phyloP scores from a whole-genome alignment of 495 filamentous ascomycete species.

The Sporormia fimetaria region DNA sequence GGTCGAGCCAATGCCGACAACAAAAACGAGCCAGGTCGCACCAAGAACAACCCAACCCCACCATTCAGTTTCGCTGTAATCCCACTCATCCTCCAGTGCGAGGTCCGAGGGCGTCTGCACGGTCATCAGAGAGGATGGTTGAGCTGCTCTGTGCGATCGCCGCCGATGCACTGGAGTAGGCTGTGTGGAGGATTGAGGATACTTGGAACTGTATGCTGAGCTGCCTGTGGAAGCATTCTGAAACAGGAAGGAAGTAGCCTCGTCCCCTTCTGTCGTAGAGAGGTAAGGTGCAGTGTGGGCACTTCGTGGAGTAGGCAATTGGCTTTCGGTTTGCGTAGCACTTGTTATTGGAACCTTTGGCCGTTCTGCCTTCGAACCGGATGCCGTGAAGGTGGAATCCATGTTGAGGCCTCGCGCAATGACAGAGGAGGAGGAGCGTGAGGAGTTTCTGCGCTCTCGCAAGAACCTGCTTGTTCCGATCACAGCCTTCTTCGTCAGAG shows the following conservation, averaged over 20 bases:
- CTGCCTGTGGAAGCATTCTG: constrained; percentile 13
- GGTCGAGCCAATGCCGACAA: constrained; percentile 89
- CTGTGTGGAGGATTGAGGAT: constrained; percentile 17
- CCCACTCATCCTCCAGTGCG: constrained; percentile 50
- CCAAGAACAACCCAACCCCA: constrained; percentile 91
- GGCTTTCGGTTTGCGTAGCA: no score
- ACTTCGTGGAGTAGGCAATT: constrained; percentile 23
- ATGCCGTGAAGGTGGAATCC: no score
- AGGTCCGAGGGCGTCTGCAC: constrained; percentile 36
- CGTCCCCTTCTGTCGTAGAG: constrained; percentile 71
- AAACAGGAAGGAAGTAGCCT: constrained; percentile 46
- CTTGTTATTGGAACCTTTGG: no score
- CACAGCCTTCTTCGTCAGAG: constrained; percentile 32
- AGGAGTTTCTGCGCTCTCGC: constrained; percentile 23
- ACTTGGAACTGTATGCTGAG: constrained; percentile 11
- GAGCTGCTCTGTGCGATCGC: constrained; percentile 17
- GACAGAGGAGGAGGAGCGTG: constrained; percentile 24
- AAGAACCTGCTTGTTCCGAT: constrained; percentile 25
- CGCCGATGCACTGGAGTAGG: constrained; percentile 37
- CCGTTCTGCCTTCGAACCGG: no score
- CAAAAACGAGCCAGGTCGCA: constrained; percentile 88
- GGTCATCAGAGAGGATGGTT: constrained; percentile 32
- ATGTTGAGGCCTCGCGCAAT: no score
- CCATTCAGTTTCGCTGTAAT: constrained; percentile 87
- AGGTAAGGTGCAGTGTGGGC: constrained; percentile 39